Conservation (phyloP, 192 early-diverging fungal genomes). For the Coemansia furcata region DNA sequence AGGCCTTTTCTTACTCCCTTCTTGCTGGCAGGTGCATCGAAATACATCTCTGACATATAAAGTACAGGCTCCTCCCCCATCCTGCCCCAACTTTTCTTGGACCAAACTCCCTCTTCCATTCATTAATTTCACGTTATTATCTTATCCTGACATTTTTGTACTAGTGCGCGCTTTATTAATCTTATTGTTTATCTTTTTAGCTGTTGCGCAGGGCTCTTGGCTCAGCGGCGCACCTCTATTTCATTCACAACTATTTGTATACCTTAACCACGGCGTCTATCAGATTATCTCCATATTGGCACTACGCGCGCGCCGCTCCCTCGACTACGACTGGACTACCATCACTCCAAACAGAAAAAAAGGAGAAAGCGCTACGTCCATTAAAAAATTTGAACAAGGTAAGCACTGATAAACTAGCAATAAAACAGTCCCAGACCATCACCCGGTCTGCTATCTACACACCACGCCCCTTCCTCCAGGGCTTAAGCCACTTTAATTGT, state of each 20-base stretch:
- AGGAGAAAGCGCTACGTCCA: not conserved
- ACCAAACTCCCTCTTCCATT: not conserved
- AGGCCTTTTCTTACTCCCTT: not conserved
- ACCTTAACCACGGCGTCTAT: not conserved
- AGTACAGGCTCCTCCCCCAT: slow-evolving; percentile 1
- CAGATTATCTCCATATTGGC: not conserved
- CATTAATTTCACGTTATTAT: not conserved
- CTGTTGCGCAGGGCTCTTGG: not conserved
- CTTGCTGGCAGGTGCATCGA: slow-evolving; percentile 2
- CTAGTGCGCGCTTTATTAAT: not conserved
- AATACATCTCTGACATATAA: slow-evolving; percentile 10
- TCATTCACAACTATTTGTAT: not conserved
- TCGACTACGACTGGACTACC: not conserved
- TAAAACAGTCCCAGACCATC: not conserved
- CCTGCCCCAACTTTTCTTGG: slow-evolving; percentile 9
- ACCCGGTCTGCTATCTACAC: not conserved
- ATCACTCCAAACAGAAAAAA: not conserved
- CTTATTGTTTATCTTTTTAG: not conserved
- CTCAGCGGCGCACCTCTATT: not conserved
- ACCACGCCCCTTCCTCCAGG: not conserved
- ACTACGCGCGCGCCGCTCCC: not conserved
- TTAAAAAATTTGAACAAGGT: not conserved
- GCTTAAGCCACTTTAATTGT: slow-evolving; percentile 5
- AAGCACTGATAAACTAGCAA: not conserved
- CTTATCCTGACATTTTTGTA: slow-evolving; percentile 6